phyloP scores from a whole-genome alignment of 805 yeast species.

The Kazachstania martiniae region DNA sequence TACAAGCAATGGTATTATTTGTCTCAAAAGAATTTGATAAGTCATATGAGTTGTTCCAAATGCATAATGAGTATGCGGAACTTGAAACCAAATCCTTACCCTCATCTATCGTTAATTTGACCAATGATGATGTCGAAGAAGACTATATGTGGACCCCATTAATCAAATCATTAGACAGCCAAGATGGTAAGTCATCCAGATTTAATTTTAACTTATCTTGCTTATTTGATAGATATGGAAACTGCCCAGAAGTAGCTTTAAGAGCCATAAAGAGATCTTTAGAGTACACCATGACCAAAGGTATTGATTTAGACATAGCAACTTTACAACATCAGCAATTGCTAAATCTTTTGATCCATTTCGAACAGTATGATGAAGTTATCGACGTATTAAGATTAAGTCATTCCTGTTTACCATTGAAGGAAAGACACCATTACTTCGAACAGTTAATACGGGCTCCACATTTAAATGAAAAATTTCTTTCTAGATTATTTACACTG shows the following conservation, averaged over 20 bases:
- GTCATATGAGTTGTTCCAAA: conserved; percentile 19
- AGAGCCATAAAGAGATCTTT: conserved; percentile 22
- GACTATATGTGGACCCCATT: conserved; percentile 17
- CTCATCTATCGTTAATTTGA: conserved; percentile 1
- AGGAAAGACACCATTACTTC: conserved; percentile 16
- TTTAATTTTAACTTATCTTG: conserved; percentile 20
- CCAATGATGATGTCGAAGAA: conserved; percentile 2
- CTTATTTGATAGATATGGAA: conserved; percentile 14
- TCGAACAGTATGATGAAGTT: conserved; percentile 20
- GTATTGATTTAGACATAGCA: conserved; percentile 4
- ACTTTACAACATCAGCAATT: conserved; percentile 20
- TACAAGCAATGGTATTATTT: conserved; percentile 19
- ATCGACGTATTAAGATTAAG: conserved; percentile 23
- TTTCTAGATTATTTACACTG: conserved; percentile 14
- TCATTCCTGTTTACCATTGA: conserved; percentile 13
- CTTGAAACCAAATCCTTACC: conserved; percentile 11
- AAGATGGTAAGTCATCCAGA: conserved; percentile 10
- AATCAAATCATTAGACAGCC: conserved; percentile 9
- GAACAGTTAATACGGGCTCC: conserved; percentile 9
- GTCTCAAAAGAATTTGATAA: conserved; percentile 16
- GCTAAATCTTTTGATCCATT: conserved; percentile 17
- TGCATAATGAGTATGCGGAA: conserved; percentile 16
- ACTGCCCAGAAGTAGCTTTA: conserved; percentile 14
- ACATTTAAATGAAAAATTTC: conserved; percentile 11
- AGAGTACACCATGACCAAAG: conserved; percentile 12